These are phyloP conservation scores for Collybia sp. DNA, from an alignment of 768 basidiomycete genomes.

Conservation along the genomic window DNA sequence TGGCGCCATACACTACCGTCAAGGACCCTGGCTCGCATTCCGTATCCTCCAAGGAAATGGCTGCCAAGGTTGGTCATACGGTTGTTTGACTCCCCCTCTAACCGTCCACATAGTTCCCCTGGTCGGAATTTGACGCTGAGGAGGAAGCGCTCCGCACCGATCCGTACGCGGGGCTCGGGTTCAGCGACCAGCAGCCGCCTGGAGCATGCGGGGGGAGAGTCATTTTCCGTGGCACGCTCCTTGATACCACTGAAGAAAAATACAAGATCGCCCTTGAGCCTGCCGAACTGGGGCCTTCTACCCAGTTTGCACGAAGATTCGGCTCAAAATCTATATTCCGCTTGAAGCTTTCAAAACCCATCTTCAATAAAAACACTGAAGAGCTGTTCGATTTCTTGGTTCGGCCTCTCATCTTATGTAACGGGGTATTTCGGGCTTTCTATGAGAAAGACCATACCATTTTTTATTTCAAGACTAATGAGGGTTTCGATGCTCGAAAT, in stretches of 20 bases:
- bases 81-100: background rate
- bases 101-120: conserved; percentile 31
- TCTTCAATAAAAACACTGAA: conserved; percentile 23
- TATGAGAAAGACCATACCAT: conserved; percentile 55
- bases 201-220: conserved; percentile 12
- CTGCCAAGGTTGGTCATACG: conserved; percentile 15
- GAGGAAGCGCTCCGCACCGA: conserved; percentile 18
- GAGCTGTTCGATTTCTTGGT: conserved; percentile 36
- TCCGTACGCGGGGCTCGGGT: conserved; percentile 24
- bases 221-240: conserved; percentile 3
- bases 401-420: conserved; percentile 49
- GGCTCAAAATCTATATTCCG: conserved; percentile 59
- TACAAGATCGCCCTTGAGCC: conserved; percentile 29
- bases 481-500: conserved; percentile 22
- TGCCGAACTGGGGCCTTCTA: conserved; percentile 43
- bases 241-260: background rate
- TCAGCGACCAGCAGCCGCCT: conserved; percentile 17
- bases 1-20: background rate
- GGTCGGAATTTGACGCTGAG: conserved; percentile 44
- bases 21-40: background rate
- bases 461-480: conserved; percentile 53
- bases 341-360: conserved; percentile 34
- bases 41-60: conserved; percentile 14
- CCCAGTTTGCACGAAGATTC: conserved; percentile 52
- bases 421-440: conserved; percentile 54